These are phyloP conservation scores for Colletotrichum chrysophilum DNA, from an alignment of 2,329 filamentous ascomycete genomes.

Conservation along the genomic window DNA sequence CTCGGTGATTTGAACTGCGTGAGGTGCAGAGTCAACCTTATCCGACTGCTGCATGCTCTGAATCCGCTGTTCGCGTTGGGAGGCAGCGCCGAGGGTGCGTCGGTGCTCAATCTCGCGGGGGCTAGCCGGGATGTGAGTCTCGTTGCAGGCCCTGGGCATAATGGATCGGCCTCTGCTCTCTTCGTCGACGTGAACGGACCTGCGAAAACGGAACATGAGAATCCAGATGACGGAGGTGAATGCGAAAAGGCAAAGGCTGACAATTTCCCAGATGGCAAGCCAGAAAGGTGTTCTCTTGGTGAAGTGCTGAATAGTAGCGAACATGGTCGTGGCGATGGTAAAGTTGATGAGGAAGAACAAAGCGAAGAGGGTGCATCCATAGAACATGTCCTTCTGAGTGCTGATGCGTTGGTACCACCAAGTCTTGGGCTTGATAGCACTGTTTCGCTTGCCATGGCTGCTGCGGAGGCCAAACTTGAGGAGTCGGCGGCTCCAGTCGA, in stretches of 20 bases:
- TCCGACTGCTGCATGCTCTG: background rate
- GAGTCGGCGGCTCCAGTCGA: background rate
- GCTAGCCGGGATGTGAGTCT: background rate
- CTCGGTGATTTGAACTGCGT: background rate
- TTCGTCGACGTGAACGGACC: background rate
- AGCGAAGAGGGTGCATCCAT: background rate
- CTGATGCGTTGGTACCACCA: conserved; percentile 9
- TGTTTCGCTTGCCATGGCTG: background rate
- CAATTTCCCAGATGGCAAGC: background rate
- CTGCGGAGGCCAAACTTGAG: background rate
- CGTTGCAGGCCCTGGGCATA: background rate
- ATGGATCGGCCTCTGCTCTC: background rate
- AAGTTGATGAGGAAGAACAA: conserved; percentile 1
- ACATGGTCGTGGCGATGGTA: background rate
- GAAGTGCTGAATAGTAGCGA: background rate
- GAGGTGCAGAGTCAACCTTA: background rate
- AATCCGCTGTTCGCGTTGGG: background rate
- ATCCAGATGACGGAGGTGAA: background rate
- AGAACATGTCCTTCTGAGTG: background rate
- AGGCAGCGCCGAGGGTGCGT: background rate
- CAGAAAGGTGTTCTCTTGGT: background rate
- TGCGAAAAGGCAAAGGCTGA: background rate
- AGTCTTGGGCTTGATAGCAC: background rate
- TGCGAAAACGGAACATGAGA: conserved; percentile 5
- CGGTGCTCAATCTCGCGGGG: conserved; percentile 1